Evolutionary conservation across 1,284 basidiomycete species (phyloP).

Genomic region (Tylopilus orsonianus): DNA sequence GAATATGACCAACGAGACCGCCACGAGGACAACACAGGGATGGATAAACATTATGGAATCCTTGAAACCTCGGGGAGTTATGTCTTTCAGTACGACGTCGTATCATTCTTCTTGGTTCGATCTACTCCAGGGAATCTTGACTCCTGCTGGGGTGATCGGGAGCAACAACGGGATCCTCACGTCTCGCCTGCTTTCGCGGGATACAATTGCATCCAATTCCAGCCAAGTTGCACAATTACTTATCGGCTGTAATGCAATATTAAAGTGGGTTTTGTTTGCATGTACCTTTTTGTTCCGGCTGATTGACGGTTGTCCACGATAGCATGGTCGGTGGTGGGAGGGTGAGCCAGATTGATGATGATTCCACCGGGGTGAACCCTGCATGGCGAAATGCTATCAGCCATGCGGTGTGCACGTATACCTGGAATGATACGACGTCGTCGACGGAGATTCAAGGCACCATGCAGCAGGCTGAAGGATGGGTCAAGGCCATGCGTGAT

Average conservation of each 20-base stretch:
- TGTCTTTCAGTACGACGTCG: too few relatives aligned
- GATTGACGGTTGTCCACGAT: not conserved
- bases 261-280: not conserved
- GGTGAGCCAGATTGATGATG: constrained; percentile 36
- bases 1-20: too few relatives aligned
- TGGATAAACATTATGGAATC: too few relatives aligned
- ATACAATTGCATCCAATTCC: not conserved
- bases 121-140: too few relatives aligned
- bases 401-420: constrained; percentile 22
- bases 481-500: constrained; percentile 23
- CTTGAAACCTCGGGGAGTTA: too few relatives aligned
- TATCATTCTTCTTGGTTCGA: too few relatives aligned
- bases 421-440: constrained; percentile 37
- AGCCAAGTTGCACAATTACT: not conserved
- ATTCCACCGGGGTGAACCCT: constrained; percentile 42
- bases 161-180: too few relatives aligned
- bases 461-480: constrained; percentile 28
- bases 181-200: not conserved
- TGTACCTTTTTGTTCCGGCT: not conserved
- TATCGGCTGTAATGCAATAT: not conserved
- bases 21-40: too few relatives aligned
- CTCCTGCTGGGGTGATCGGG: too few relatives aligned
- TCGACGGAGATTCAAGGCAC: constrained; percentile 26
- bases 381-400: constrained; percentile 43
- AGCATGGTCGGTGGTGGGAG: constrained; percentile 42